Conservation (phyloP, 768 basidiomycete species). For the Calocybe gangraenosa region DNA sequence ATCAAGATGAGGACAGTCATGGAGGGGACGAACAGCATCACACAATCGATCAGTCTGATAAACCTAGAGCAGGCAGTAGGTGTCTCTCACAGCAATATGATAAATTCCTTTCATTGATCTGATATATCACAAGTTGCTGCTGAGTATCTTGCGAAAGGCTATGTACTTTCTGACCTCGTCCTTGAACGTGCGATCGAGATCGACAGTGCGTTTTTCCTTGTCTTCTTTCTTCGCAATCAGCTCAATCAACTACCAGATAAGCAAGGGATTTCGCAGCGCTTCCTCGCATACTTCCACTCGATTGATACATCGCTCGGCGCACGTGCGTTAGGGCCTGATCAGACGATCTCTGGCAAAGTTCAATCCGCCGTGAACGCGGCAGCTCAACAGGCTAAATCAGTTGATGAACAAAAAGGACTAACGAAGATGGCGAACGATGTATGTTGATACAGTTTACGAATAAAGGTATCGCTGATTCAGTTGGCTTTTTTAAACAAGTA, state of each 20-base stretch:
- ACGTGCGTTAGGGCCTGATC: slow-evolving; percentile 70
- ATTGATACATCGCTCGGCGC: slow-evolving; percentile 71
- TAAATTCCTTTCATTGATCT: slow-evolving; percentile 3
- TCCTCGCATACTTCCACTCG: slow-evolving; percentile 72
- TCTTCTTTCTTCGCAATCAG: neutral
- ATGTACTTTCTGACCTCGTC: slow-evolving; percentile 72
- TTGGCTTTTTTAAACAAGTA: slow-evolving; percentile 44
- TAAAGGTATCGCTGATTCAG: no score
- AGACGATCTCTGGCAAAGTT: slow-evolving; percentile 75
- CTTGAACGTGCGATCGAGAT: slow-evolving; percentile 77
- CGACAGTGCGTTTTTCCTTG: slow-evolving; percentile 44
- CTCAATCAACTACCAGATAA: slow-evolving; percentile 39
- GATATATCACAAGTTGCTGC: slow-evolving; percentile 61
- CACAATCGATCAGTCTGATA: slow-evolving; percentile 78
- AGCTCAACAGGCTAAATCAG: slow-evolving; percentile 60
- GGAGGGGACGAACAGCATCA: slow-evolving; percentile 28
- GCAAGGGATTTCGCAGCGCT: slow-evolving; percentile 84
- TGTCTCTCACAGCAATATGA: no score
- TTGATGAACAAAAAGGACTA: slow-evolving; percentile 82
- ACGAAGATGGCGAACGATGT: slow-evolving; percentile 68
- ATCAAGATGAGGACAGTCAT: slow-evolving; percentile 49
- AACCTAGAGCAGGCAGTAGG: slow-evolving; percentile 84
- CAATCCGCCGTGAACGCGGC: slow-evolving; percentile 62
- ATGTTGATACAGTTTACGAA: slow-evolving; percentile 13
- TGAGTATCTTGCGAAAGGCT: slow-evolving; percentile 91